Evolutionary conservation across 345 rosid species (phyloP).

Genomic region (Passiflora organensis): DNA sequence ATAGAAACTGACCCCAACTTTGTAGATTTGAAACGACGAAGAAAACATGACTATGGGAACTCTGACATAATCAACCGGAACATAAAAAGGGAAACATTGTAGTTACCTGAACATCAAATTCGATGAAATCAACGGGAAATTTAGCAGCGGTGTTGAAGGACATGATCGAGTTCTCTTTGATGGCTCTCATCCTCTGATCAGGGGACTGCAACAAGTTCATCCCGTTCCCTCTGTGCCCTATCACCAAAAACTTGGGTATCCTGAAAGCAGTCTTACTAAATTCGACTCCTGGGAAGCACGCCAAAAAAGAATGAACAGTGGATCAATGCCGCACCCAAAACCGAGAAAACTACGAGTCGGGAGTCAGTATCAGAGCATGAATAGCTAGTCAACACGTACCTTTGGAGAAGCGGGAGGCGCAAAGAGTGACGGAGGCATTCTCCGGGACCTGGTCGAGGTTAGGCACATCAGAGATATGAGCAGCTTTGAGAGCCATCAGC

Average conservation of each 20-base stretch:
- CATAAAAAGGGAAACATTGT: not conserved
- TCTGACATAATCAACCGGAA: not conserved
- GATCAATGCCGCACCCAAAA: no score
- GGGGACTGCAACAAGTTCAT: slow-evolving; percentile 63
- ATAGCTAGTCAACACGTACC: slow-evolving; percentile 14
- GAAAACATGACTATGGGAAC: not conserved
- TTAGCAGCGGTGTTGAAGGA: slow-evolving; percentile 79
- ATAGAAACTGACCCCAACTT: no score
- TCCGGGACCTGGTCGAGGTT: slow-evolving; percentile 61
- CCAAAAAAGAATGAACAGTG: not conserved
- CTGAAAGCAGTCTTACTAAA: slow-evolving; percentile 24
- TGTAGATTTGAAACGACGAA: not conserved
- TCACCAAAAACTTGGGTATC: slow-evolving; percentile 59
- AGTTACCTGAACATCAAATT: slow-evolving; percentile 97
- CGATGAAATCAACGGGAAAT: slow-evolving; percentile 69
- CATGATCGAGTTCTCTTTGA: slow-evolving; percentile 71
- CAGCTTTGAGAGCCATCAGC: slow-evolving; percentile 83
- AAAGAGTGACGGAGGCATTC: slow-evolving; percentile 36
- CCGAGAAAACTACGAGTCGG: not conserved
- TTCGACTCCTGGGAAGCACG: slow-evolving; percentile 39
- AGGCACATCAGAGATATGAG: slow-evolving; percentile 78
- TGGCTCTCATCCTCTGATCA: slow-evolving; percentile 58
- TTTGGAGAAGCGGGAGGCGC: slow-evolving; percentile 33
- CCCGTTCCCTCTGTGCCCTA: slow-evolving; percentile 92
- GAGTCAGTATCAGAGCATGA: no score